Conservation (phyloP, 495 filamentous ascomycete species). For the Neurospora tetrasperma region DNA sequence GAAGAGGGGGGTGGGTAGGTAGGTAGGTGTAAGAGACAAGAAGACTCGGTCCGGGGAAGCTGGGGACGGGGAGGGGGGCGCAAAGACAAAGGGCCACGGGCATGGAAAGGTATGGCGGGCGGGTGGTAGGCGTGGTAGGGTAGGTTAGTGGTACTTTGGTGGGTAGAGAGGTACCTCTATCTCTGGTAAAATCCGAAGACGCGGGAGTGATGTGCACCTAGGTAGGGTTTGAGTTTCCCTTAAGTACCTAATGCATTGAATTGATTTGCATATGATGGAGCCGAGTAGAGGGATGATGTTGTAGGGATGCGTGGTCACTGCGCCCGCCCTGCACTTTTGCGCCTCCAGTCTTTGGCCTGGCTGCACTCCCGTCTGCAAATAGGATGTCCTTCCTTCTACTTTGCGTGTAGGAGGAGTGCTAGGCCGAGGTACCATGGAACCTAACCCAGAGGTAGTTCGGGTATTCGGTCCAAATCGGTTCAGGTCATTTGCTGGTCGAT, state of each 20-base stretch:
- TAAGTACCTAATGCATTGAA: neutral
- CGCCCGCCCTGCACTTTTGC: neutral
- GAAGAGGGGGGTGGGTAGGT: neutral
- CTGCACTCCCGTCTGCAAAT: neutral
- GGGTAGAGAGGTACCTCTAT: neutral
- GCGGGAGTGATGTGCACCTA: neutral
- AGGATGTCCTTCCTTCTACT: neutral
- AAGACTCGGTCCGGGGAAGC: neutral
- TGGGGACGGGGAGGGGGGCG: neutral
- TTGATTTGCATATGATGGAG: no score
- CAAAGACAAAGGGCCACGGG: neutral
- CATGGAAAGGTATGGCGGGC: neutral
- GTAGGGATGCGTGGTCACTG: neutral
- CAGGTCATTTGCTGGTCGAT: neutral
- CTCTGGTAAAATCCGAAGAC: neutral
- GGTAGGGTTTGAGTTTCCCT: neutral
- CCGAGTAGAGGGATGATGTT: no score
- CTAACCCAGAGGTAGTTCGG: neutral
- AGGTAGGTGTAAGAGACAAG: neutral
- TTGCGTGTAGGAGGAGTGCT: neutral
- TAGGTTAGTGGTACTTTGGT: neutral
- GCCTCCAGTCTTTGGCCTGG: neutral
- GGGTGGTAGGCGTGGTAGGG: neutral
- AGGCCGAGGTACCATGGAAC: neutral
- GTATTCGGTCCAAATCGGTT: neutral